A percentile compares a stretch with the other conserved stretches of the same genome.
phyloP scores from a whole-genome alignment of 2,329 filamentous ascomycete genomes.

The Lomentospora prolificans region DNA sequence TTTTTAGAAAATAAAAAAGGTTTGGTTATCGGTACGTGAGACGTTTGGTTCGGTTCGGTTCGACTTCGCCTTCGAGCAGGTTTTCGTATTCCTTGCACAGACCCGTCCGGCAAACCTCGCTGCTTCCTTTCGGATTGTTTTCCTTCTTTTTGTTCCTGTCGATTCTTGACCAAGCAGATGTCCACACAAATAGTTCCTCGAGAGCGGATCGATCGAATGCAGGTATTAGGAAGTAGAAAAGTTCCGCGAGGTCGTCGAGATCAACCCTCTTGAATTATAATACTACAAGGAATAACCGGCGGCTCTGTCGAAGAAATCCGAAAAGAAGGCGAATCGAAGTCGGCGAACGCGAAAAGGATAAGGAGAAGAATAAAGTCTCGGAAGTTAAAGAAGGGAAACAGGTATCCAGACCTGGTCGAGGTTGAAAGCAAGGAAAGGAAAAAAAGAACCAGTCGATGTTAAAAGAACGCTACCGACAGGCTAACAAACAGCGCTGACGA shows the following conservation, averaged over 20 bases:
- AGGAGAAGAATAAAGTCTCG: conserved; percentile 11
- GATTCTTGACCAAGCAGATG: neutral
- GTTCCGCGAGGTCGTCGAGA: conserved; percentile 11
- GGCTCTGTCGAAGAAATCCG: conserved; percentile 9
- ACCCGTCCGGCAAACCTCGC: conserved; percentile 10
- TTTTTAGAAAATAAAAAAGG: conserved; percentile 1
- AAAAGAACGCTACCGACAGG: conserved; percentile 44
- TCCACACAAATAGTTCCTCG: conserved; percentile 2
- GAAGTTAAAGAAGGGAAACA: conserved; percentile 19
- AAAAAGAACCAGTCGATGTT: conserved; percentile 16
- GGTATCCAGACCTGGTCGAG: conserved; percentile 44
- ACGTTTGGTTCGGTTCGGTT: neutral
- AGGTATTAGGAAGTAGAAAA: neutral
- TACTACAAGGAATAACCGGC: neutral
- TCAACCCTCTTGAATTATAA: conserved; percentile 2
- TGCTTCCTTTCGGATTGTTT: conserved; percentile 11
- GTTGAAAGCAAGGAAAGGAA: conserved; percentile 16
- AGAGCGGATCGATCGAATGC: conserved; percentile 8
- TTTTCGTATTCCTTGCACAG: neutral
- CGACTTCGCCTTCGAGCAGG: neutral
- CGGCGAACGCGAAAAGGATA: conserved; percentile 9
- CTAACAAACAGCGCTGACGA: conserved; percentile 39
- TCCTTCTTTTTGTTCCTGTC: neutral
- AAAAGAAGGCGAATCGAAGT: conserved; percentile 12
- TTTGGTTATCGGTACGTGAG: conserved; percentile 8